Base-by-base conservation (phyloP, 2,329 filamentous ascomycete genomes). In the Pseudocercospora pini-densiflorae region DNA sequence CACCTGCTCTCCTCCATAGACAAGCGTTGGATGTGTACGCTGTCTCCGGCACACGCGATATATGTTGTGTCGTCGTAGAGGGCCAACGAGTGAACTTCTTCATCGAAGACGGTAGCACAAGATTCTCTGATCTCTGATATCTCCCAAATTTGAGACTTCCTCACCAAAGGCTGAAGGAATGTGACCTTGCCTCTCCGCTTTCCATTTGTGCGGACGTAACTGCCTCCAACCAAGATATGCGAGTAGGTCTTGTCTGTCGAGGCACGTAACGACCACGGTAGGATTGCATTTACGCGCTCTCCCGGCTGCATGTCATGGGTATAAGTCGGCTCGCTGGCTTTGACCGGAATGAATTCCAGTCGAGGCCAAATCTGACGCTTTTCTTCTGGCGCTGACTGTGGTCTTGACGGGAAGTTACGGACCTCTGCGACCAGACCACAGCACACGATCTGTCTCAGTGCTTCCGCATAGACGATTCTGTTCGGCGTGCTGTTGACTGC, bases 251-350 rank as follows among this genome's bases (percentile, higher is more conserved):
- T 86, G 43, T 86, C 82, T 63, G 86, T 86, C 33, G 81, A 78
- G 5, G 45, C 53, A 2, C 60, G 67, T 55, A 72, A 71, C 1
- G 73, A 73, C 91, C 91, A 93, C 67, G 92, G 88, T 1, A 85
- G 77, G 7, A 93, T 76, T 0, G 86, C 83, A 51, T 87, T 82
- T 1, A 93, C 85, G 45, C 82, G 83, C 68, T 91, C 88, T 0
- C 85, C 85, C 0, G 78, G 69, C 53, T 86, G 83, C 16, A 93
- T 79, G 3, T 85, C 69, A 61, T 73, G 69, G 1, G 63, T 63
- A 51, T 62, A 74, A 5, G 68, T 66, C 5, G 68, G 59, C 10
- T 59, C 19, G 4, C 14, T 64, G 19, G 54, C 62, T 53, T 70
- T 70, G 8, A 60, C 49, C n/a, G 76, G 69, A 9, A 77, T 85